Evolutionary conservation across 129 eudicot species (phyloP).

Genomic region (Flaveria sonorensis): DNA sequence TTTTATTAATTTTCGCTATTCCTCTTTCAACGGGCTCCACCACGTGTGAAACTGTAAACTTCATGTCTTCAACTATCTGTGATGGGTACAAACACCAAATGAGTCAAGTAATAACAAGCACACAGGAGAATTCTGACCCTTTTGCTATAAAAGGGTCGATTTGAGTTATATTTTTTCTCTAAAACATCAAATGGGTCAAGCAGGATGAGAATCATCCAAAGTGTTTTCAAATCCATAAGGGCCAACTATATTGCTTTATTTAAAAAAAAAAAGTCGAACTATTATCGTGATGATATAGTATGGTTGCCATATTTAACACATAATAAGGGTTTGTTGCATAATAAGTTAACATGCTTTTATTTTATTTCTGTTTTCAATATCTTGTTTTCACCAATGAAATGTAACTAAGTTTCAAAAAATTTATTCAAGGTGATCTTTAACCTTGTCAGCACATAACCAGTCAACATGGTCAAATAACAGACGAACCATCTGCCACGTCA

Average conservation of each 20-base stretch:
- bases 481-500: not conserved
- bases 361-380: not conserved
- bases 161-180: constrained; percentile 9
- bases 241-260: not conserved
- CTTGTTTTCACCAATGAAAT: not conserved
- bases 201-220: too few species aligned
- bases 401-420: not conserved
- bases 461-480: not conserved
- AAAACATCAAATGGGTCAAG: not conserved
- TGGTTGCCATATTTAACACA: not conserved
- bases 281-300: not conserved
- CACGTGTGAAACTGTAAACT: constrained; percentile 89
- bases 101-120: constrained; percentile 4
- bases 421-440: not conserved
- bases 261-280: not conserved
- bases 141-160: constrained; percentile 13
- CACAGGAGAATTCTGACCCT: not conserved
- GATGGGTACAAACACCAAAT: constrained; percentile 16
- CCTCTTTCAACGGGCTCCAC: constrained; percentile 97
- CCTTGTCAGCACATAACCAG: not conserved
- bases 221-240: too few species aligned
- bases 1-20: constrained; percentile 71
- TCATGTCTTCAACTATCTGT: constrained; percentile 95
- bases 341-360: not conserved
- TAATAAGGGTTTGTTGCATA: not conserved